Evolutionary conservation across 805 yeast genomes (phyloP).

Genomic region (Pichia paraexigua): DNA sequence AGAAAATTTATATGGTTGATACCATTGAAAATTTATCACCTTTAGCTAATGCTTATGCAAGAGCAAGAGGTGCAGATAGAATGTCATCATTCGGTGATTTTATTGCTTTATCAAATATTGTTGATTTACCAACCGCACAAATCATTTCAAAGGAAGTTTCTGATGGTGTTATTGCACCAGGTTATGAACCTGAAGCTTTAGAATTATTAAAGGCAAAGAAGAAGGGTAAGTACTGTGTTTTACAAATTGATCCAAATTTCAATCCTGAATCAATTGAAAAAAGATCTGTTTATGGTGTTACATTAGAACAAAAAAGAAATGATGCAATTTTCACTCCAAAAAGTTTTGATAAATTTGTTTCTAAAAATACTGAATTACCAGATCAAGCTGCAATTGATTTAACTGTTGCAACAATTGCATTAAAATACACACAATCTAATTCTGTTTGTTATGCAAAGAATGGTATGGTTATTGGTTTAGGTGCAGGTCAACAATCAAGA

Average conservation of each 20-base stretch:
- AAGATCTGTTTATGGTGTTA: conserved; percentile 93
- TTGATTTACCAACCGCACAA: conserved; percentile 92
- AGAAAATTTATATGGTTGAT: conserved; percentile 89
- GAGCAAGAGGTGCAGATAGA: conserved; percentile 99
- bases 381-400: conserved; percentile 91
- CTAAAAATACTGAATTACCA: conserved; percentile 76
- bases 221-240: conserved; percentile 93
- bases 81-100: conserved; percentile 99
- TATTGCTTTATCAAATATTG: conserved; percentile 94
- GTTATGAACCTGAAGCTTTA: conserved; percentile 86
- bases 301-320: conserved; percentile 93
- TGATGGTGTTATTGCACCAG: conserved; percentile 99
- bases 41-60: conserved; percentile 94
- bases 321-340: conserved; percentile 91
- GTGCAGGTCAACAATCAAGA: conserved; percentile 99
- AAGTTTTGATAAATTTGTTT: conserved; percentile 86
- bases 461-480: conserved; percentile 98
- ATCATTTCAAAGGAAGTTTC: conserved; percentile 96
- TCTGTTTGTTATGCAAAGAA: conserved; percentile 97
- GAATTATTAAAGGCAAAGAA: conserved; percentile 85
- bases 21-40: conserved; percentile 95
- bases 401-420: conserved; percentile 94
- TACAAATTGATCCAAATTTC: conserved; percentile 93
- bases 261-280: conserved; percentile 76
- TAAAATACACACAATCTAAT: conserved; percentile 97